Base-by-base conservation (phyloP, 2,329 filamentous ascomycete genomes). In the Xylaria digitata region DNA sequence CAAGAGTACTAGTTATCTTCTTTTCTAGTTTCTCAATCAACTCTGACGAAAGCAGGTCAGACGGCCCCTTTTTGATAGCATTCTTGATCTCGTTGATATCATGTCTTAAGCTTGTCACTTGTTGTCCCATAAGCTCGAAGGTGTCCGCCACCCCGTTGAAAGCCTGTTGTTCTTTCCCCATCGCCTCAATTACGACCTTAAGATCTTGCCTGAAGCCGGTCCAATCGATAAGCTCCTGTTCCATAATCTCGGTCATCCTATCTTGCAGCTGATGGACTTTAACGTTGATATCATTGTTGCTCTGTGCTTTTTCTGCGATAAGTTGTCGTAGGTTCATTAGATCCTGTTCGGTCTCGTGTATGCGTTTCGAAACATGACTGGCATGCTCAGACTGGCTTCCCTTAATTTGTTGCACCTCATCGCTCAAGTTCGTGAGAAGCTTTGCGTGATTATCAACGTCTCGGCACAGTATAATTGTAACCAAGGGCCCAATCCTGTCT, bases 391-490 rank as follows among this genome's bases (percentile, higher is more conserved):
- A 62, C 5, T 54, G 40, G 19, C 2, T 42, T 8, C 42, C 37
- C 43, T 60, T 30, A 32, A 64, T 56, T 15, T 65, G 46, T 2
- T 61, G 46, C 43, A 66, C 23, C 15, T 8, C 61, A n/a, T 37
- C 23, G 30, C 42, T 26, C 23, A 69, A 53, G 6, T 56, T 49
- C 3, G 53, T 43, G n/a, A 69, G 61, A 37, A 56, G 55, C n/a
- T 32, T 64, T 56, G 17, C 61, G n/a, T 67, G 65, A 21, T 56
- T 61, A 26, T 70, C 67, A 4, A 74, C 65, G 21, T 72, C 63
- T 30, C 68, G 65, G 17, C 70, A 66, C n/a, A 67, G 66, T 3
- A 74, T 65, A 26, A 65, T 65, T 34, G 70, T 59, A 15, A 75
- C 55, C 23, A 74, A 58, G 17, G 69, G 69, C 3, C 65, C 42